Evolutionary conservation across 805 yeast species (phyloP), one percentile per base, ranked within the genome.

Genomic region (Komagataella pastoris): DNA sequence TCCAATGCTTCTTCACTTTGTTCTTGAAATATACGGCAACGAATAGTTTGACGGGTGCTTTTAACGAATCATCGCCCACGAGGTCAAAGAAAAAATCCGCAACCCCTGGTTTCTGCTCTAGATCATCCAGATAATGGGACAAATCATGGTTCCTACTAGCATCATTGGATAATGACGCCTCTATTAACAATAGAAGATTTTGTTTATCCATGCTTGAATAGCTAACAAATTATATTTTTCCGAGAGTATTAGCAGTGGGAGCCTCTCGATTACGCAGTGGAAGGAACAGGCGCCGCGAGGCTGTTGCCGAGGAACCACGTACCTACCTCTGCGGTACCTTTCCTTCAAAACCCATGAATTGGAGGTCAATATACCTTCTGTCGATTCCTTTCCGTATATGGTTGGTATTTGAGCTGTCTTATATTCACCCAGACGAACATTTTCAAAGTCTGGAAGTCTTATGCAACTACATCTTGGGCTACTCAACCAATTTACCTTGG

Each of bases 391-490:
- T 78, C 24, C 62, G 88, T 50, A 66, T 84, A 19, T 67, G 76
- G 23, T 68, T 88, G 47, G 81, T 85, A 0, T 62, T 85, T 1
- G 79, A 84, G 52, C 75, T 84, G 30, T 87, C 97, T 0, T 93
- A 95, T 62, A 81, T 93, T 49, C 99, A 95, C 58, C 99, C 99
- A 0, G 99, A 93, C 71, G 99, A 93, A 68, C 97, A 90, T 64
- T 87, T 88, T 63, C 99, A 95, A 64, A 78, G 83, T n/a, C 76
- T 95, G 49, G 95, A 89, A 63, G 83, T 85, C 0, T 60, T 91
- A 21, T 72, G 81, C 10, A 62, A 65, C 59, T 55, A 47, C 47
- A 44, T 49, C 43, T 48, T 80, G 63, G 74, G 70, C 63, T 53
- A 65, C 71, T 24, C 71, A 66, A 62, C 67, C 7, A 69, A 72